These are phyloP conservation scores for Tylopilus orsonianus DNA, from an alignment of 1,284 basidiomycete species.

Conservation along the genomic window DNA sequence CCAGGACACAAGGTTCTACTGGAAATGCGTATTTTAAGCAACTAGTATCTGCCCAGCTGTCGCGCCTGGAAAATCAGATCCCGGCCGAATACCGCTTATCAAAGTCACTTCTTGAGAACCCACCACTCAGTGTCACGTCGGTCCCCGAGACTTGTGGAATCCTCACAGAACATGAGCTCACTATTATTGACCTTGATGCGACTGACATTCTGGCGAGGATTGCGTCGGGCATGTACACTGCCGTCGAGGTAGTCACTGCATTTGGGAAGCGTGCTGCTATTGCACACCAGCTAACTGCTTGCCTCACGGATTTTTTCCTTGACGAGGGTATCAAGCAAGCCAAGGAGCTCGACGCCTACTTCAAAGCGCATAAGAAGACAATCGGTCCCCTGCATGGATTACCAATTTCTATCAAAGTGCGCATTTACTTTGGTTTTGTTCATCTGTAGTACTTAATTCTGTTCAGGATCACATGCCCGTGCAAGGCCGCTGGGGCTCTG, in stretches of 20 bases:
- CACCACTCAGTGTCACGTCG: constrained; percentile 28
- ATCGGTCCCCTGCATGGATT: constrained; percentile 52
- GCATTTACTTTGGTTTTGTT: not conserved
- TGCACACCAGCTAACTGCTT: constrained; percentile 30
- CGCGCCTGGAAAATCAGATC: constrained; percentile 27
- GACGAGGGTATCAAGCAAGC: constrained; percentile 40
- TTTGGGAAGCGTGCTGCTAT: constrained; percentile 34
- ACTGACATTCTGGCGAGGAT: constrained; percentile 25
- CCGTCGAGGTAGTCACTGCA: constrained; percentile 29
- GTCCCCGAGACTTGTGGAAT: constrained; percentile 42
- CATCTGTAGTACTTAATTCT: not conserved
- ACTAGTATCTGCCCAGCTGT: constrained; percentile 18
- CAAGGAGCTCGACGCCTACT: constrained; percentile 40
- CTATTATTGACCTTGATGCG: constrained; percentile 42
- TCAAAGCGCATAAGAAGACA: constrained; percentile 34
- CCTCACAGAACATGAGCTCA: constrained; percentile 39
- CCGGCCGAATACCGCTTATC: constrained; percentile 19
- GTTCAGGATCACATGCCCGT: constrained; percentile 42
- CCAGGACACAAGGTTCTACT: constrained; percentile 24
- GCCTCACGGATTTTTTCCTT: constrained; percentile 31
- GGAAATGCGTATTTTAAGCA: constrained; percentile 25
- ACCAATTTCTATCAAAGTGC: constrained; percentile 47
- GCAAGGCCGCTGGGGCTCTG: constrained; percentile 41
- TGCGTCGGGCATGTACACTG: constrained; percentile 20
- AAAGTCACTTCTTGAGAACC: constrained; percentile 16